Conservation (phyloP, 305 asterid genomes). For the Coffea humblotiana region DNA sequence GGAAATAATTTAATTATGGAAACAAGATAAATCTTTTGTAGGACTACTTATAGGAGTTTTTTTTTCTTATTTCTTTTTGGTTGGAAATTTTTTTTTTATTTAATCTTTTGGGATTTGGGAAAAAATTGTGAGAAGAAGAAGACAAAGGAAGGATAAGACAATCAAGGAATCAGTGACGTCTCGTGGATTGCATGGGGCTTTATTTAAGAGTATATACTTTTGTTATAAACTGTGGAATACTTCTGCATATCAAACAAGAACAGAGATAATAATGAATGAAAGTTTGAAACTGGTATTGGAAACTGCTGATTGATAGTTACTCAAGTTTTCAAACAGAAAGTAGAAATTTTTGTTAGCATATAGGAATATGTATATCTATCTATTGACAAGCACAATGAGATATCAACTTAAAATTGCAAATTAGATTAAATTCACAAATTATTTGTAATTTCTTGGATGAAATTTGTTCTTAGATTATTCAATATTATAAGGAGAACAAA, state of each 20-base stretch:
- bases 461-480: too few relatives aligned
- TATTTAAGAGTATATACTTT: slow-evolving; percentile 11
- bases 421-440: too few relatives aligned
- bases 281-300: background rate
- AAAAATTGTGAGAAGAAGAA: slow-evolving; percentile 13
- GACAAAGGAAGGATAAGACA: slow-evolving; percentile 41
- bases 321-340: background rate
- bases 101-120: background rate
- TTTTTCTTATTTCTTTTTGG: too few relatives aligned
- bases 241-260: background rate
- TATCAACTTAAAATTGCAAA: too few relatives aligned
- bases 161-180: slow-evolving; percentile 34
- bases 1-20: too few relatives aligned
- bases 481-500: too few relatives aligned
- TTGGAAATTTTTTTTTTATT: background rate
- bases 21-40: too few relatives aligned
- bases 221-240: background rate
- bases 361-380: background rate
- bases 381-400: too few relatives aligned
- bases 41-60: too few relatives aligned
- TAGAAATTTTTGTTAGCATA: background rate
- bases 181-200: slow-evolving; percentile 44
- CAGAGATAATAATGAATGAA: background rate
- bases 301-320: background rate
- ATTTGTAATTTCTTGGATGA: too few relatives aligned